Percentiles rank a stretch among this genome's conserved stretches.
Conservation (phyloP, 2,329 filamentous ascomycete species). For the Colletotrichum sp. region DNA sequence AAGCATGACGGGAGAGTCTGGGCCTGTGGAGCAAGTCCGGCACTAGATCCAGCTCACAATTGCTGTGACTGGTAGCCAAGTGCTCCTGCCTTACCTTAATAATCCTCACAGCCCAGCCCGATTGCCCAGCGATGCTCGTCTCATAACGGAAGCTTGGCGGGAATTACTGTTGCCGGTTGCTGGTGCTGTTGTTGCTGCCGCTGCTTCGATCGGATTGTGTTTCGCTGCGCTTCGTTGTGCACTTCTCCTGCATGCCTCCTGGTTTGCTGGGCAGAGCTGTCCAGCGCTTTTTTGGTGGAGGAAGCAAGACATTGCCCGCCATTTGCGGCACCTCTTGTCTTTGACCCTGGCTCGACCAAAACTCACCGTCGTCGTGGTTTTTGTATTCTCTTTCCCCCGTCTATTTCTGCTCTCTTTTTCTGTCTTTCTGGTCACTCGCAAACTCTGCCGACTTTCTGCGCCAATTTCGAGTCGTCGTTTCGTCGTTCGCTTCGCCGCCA, state of each 20-base stretch:
- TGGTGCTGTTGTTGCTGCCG: neutral
- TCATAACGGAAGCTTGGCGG: neutral
- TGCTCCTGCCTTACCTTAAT: conserved; percentile 7
- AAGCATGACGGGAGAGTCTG: neutral
- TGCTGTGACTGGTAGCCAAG: neutral
- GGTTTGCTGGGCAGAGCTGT: neutral
- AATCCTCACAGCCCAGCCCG: neutral
- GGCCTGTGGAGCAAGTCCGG: conserved; percentile 8
- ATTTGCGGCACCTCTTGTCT: neutral
- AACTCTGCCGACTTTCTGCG: neutral
- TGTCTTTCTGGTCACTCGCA: neutral
- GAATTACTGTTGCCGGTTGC: neutral
- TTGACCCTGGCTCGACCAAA: neutral
- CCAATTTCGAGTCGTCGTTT: neutral
- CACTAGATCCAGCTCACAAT: conserved; percentile 1
- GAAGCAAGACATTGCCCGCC: neutral
- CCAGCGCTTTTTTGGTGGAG: neutral
- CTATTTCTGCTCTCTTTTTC: neutral
- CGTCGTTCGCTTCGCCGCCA: neutral
- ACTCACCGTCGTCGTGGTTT: neutral
- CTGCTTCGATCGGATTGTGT: neutral
- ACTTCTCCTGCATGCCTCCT: neutral
- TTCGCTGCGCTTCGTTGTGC: neutral
- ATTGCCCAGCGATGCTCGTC: neutral
- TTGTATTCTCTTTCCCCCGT: neutral